Percentiles rank a stretch among this genome's conserved stretches.
Evolutionary conservation across 2,329 filamentous ascomycete genomes (phyloP).

Genomic region (Colletotrichum paranaense): DNA sequence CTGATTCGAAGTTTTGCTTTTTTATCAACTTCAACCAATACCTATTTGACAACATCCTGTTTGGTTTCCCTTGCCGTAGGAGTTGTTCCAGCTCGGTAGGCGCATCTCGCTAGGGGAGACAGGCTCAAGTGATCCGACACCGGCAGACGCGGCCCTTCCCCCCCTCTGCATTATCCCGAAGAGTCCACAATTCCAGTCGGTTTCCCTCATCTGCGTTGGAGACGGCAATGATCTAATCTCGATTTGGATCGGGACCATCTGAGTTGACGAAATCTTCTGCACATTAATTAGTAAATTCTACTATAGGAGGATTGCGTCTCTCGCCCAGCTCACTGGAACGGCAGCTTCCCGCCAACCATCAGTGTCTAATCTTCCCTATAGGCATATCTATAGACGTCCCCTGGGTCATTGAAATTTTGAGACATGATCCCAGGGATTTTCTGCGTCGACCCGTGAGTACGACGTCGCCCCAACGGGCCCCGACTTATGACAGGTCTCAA

Average conservation of each 20-base stretch:
- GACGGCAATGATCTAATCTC: background rate
- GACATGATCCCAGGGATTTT: background rate
- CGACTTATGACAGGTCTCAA: conserved; percentile 3
- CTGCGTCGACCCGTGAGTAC: background rate
- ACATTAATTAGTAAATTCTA: background rate
- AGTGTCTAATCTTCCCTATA: background rate
- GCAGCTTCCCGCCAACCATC: background rate
- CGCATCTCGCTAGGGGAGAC: background rate
- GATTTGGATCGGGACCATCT: background rate
- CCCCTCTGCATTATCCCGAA: background rate
- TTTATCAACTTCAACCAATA: background rate
- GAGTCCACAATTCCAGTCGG: background rate
- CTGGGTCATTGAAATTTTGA: background rate
- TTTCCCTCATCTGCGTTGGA: background rate
- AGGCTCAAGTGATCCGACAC: background rate
- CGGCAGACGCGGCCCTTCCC: background rate
- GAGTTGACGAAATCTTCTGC: background rate
- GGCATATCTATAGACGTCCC: background rate
- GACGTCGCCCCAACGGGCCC: background rate
- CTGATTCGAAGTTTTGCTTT: background rate
- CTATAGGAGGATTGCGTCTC: background rate
- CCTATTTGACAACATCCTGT: background rate
- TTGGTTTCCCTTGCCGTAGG: background rate
- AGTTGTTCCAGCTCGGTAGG: background rate
- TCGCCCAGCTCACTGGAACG: background rate